Evolutionary conservation across 345 rosid genomes (phyloP).

Genomic region (Capsella bursapastoris): DNA sequence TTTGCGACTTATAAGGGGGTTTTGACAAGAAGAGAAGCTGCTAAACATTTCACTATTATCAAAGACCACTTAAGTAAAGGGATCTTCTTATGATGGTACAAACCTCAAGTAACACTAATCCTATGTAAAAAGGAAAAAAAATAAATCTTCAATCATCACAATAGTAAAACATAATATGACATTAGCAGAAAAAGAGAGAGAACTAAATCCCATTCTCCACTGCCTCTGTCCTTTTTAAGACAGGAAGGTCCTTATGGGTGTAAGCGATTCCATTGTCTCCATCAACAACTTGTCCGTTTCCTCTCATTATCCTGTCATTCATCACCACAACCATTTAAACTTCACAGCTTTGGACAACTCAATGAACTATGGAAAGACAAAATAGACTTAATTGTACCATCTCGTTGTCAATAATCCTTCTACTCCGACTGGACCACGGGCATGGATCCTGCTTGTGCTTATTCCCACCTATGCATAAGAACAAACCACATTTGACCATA

Average conservation of each 20-base stretch:
- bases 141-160: slow-evolving; percentile 21
- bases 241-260: slow-evolving; percentile 68
- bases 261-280: slow-evolving; percentile 81
- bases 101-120: slow-evolving; percentile 36
- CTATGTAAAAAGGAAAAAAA: background rate
- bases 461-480: slow-evolving; percentile 77
- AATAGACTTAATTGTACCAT: slow-evolving; percentile 60
- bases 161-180: slow-evolving; percentile 17
- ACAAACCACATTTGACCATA: slow-evolving; percentile 1
- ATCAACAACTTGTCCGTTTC: slow-evolving; percentile 90
- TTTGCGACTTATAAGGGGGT: background rate
- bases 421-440: slow-evolving; percentile 99
- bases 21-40: slow-evolving; percentile 22
- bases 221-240: slow-evolving; percentile 34
- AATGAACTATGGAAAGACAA: slow-evolving; percentile 7
- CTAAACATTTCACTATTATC: slow-evolving; percentile 37
- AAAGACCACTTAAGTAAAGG: slow-evolving; percentile 26
- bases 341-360: slow-evolving; percentile 7
- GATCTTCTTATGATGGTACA: slow-evolving; percentile 31
- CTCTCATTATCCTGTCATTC: slow-evolving; percentile 84
- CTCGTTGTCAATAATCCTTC: slow-evolving; percentile 93
- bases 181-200: slow-evolving; percentile 12
- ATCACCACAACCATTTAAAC: slow-evolving; percentile 26
- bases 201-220: slow-evolving; percentile 37
- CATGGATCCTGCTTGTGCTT: slow-evolving; percentile 97